These are phyloP conservation scores for Fusarium multiceps DNA, from an alignment of 2,329 filamentous ascomycete genomes.

Conservation along the genomic window DNA sequence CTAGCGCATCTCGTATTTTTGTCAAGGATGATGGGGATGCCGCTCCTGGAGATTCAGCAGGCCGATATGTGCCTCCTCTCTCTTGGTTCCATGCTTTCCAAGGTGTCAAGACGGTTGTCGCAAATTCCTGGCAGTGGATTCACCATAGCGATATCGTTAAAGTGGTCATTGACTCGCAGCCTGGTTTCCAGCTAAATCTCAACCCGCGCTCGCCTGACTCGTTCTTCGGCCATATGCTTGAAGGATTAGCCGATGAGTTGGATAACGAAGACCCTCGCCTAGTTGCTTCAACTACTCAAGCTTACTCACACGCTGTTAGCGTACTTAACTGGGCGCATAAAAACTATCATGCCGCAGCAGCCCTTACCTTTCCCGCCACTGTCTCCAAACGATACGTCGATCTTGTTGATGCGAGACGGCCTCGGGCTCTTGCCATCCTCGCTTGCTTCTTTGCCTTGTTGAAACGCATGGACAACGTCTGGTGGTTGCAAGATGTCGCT, in stretches of 20 bases:
- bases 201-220: slow-evolving; percentile 61
- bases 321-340: slow-evolving; percentile 74
- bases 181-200: slow-evolving; percentile 69
- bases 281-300: slow-evolving; percentile 56
- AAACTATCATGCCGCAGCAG: slow-evolving; percentile 67
- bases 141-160: slow-evolving; percentile 67
- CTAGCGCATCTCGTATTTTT: slow-evolving; percentile 72
- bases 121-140: slow-evolving; percentile 73
- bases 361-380: slow-evolving; percentile 72
- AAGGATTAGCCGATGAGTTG: slow-evolving; percentile 68
- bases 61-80: slow-evolving; percentile 67
- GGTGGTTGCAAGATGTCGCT: slow-evolving; percentile 78
- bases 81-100: slow-evolving; percentile 76
- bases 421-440: slow-evolving; percentile 71
- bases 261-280: slow-evolving; percentile 49
- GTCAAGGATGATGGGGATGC: slow-evolving; percentile 64
- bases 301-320: slow-evolving; percentile 72
- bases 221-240: slow-evolving; percentile 71
- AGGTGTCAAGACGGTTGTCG: slow-evolving; percentile 73
- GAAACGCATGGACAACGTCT: slow-evolving; percentile 69
- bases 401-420: slow-evolving; percentile 67
- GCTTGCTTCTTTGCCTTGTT: slow-evolving; percentile 75
- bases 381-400: slow-evolving; percentile 71
- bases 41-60: slow-evolving; percentile 52
- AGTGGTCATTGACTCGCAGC: slow-evolving; percentile 72